Evolutionary conservation across 2,329 filamentous ascomycete genomes (phyloP).

Genomic region (Aspergillus pseudotamarii): DNA sequence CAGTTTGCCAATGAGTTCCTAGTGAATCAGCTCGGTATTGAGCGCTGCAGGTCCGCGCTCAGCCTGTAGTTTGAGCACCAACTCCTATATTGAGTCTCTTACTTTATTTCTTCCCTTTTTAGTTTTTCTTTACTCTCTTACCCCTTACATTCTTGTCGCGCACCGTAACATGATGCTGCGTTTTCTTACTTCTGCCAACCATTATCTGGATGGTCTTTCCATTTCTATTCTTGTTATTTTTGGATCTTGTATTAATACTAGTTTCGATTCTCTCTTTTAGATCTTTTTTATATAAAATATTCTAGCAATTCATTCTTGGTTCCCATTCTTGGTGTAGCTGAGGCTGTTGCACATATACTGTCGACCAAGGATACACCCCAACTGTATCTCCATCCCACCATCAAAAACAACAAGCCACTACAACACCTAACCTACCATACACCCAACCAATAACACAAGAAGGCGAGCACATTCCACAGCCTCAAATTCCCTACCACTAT

Average conservation of each 20-base stretch:
- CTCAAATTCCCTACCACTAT: too few species aligned
- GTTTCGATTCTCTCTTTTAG: not conserved
- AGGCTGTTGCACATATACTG: not conserved
- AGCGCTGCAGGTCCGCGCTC: constrained; percentile 8
- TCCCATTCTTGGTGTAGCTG: not conserved
- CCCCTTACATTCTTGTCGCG: not conserved
- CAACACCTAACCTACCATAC: too few species aligned
- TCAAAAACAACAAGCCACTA: too few species aligned
- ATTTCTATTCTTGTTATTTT: not conserved
- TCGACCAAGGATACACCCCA: not conserved
- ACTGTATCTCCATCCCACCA: too few species aligned
- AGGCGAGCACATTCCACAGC: too few species aligned
- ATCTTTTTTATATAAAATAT: not conserved
- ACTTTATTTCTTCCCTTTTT: not conserved
- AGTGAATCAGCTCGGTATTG: constrained; percentile 20
- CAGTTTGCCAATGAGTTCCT: constrained; percentile 25
- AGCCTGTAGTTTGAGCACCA: not conserved
- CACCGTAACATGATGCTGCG: not conserved
- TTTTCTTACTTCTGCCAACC: not conserved
- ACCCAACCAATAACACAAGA: too few species aligned
- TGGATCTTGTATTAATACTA: not conserved
- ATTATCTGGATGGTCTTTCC: not conserved
- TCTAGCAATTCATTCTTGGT: not conserved
- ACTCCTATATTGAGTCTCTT: not conserved
- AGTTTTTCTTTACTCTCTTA: not conserved